A percentile compares a stretch with the other conserved stretches of the same genome.
Evolutionary conservation across 164 flowering plant genomes (phyloP).

Genomic region (Warburgia ugandensis): DNA sequence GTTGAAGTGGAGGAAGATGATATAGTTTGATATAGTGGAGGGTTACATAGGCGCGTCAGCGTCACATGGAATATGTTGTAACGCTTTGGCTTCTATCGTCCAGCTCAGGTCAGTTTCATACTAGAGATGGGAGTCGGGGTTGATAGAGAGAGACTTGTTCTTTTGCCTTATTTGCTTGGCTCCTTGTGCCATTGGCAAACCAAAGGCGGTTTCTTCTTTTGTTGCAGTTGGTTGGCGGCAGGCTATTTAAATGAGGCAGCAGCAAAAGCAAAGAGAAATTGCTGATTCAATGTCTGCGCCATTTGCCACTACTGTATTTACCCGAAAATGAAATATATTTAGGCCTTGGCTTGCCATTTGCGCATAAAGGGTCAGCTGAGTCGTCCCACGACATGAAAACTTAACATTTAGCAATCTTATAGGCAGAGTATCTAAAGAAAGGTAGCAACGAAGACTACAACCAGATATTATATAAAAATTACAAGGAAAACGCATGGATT

Average conservation of each 20-base stretch:
- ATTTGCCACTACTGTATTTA: background rate
- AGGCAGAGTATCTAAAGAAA: too few species aligned
- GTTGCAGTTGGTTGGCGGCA: background rate
- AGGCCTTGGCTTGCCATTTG: too few species aligned
- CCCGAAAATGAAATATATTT: too few species aligned
- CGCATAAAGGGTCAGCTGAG: too few species aligned
- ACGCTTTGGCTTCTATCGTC: background rate
- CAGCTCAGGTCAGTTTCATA: background rate
- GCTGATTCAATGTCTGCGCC: background rate
- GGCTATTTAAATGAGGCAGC: background rate
- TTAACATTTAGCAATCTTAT: too few species aligned
- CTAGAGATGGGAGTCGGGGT: too few species aligned
- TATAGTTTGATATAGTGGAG: background rate
- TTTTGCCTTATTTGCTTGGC: too few species aligned
- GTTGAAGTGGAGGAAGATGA: background rate
- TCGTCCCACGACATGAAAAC: too few species aligned
- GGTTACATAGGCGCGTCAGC: background rate
- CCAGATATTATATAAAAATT: too few species aligned
- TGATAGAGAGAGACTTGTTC: background rate
- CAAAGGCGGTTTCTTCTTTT: background rate
- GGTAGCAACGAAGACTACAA: too few species aligned
- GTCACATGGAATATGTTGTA: slow-evolving; percentile 18
- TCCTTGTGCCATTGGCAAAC: too few species aligned
- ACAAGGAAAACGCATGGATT: too few species aligned
- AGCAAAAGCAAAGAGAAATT: background rate